These are phyloP conservation scores for Sarocladiaceae sp. DNA, from an alignment of 2,329 filamentous ascomycete genomes.

Conservation along the genomic window DNA sequence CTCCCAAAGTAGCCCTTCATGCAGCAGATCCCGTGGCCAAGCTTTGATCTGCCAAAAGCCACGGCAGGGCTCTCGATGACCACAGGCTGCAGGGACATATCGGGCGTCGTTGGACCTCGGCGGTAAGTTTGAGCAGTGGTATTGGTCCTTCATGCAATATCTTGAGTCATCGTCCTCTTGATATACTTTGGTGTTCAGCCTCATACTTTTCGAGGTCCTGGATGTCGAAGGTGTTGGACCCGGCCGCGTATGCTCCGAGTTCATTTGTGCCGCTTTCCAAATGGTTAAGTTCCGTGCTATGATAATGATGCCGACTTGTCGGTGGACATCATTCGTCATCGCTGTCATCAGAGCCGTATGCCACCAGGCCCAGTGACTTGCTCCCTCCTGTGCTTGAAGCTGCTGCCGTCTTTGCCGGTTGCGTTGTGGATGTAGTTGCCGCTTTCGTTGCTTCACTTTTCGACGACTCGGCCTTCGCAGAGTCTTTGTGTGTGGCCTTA, in stretches of 20 bases:
- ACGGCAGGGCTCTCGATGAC: too few relatives aligned
- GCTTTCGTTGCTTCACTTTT: conserved; percentile 1
- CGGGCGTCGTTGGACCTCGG: neutral
- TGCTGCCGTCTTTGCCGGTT: neutral
- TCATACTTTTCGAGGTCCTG: neutral
- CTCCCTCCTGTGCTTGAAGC: conserved; percentile 15
- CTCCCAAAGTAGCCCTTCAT: too few relatives aligned
- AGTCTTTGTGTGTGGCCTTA: conserved; percentile 13
- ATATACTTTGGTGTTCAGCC: neutral
- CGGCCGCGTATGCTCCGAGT: too few relatives aligned
- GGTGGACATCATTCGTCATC: conserved; percentile 34
- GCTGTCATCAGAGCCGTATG: conserved; percentile 50
- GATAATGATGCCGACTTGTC: neutral
- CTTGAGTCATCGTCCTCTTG: too few relatives aligned
- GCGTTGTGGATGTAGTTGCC: neutral
- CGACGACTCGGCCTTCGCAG: conserved; percentile 12
- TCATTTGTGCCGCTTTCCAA: too few relatives aligned
- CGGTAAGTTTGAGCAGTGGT: neutral
- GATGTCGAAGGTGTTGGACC: neutral
- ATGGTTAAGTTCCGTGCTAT: neutral
- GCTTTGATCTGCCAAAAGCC: neutral
- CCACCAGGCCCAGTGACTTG: conserved; percentile 39
- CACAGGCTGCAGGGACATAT: too few relatives aligned
- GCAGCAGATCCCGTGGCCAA: neutral
- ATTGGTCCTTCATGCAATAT: too few relatives aligned